phyloP scores from a whole-genome alignment of 1,284 basidiomycete species.

The Ustilago curta region DNA sequence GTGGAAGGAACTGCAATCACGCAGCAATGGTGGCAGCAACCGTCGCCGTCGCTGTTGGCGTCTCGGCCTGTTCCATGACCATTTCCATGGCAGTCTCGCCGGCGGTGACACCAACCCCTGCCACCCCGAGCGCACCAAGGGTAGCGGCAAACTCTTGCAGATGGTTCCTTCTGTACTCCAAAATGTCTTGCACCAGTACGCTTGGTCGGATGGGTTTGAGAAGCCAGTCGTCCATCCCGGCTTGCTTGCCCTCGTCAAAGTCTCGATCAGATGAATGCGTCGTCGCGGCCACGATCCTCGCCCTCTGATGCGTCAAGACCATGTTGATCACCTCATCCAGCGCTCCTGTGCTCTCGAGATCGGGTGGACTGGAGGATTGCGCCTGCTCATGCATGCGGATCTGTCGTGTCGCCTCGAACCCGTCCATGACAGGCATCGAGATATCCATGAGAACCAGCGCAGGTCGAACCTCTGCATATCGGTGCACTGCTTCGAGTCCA shows the following conservation, averaged over 20 bases:
- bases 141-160: conserved; percentile 39
- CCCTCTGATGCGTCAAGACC: conserved; percentile 38
- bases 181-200: conserved; percentile 41
- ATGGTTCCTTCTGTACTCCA: conserved; percentile 42
- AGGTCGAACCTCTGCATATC: conserved; percentile 38
- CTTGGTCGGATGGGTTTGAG: conserved; percentile 50
- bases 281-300: conserved; percentile 56
- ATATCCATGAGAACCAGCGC: conserved; percentile 63
- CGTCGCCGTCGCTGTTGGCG: conserved; percentile 15
- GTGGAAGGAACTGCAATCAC: conserved; percentile 1
- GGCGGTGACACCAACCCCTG: conserved; percentile 22
- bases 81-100: conserved; percentile 37
- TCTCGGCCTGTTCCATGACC: conserved; percentile 31
- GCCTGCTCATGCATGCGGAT: conserved; percentile 49
- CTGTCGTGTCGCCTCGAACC: conserved; percentile 52
- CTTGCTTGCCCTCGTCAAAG: conserved; percentile 46
- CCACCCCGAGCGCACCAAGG: conserved; percentile 19
- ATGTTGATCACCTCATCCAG: conserved; percentile 30
- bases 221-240: conserved; percentile 59
- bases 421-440: conserved; percentile 63
- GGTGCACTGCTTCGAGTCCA: conserved; percentile 55
- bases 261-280: conserved; percentile 50
- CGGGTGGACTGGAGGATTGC: conserved; percentile 16
- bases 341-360: conserved; percentile 7
- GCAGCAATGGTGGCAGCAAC: conserved; percentile 13